Evolutionary conservation across 148 eudicot genomes (phyloP).

Genomic region (Fagopyrum tataricum): DNA sequence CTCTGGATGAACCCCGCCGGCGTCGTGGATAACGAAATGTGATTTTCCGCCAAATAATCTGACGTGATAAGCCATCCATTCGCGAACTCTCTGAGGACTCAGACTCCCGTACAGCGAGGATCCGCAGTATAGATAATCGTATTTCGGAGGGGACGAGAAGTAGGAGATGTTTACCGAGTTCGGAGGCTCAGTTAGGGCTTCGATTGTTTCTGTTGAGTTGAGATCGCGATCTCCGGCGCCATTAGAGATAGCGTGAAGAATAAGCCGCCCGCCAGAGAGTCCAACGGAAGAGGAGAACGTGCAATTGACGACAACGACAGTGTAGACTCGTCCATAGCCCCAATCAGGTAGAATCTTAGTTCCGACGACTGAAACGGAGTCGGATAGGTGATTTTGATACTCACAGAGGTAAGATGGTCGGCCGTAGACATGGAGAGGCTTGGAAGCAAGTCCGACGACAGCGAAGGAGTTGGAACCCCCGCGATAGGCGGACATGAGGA

Average conservation of each 20-base stretch:
- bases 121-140: constrained; percentile 71
- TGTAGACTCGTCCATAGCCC: constrained; percentile 83
- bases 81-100: constrained; percentile 62
- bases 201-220: constrained; percentile 35
- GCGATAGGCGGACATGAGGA: constrained; percentile 74
- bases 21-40: constrained; percentile 69
- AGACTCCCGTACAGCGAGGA: constrained; percentile 55
- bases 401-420: constrained; percentile 46
- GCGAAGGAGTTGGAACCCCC: constrained; percentile 65
- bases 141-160: constrained; percentile 34
- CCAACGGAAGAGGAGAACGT: constrained; percentile 41
- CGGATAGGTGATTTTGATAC: constrained; percentile 21
- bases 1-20: constrained; percentile 58
- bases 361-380: constrained; percentile 16
- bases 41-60: constrained; percentile 50
- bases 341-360: constrained; percentile 59
- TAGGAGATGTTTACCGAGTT: constrained; percentile 10
- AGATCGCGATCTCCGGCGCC: constrained; percentile 32
- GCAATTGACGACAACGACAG: constrained; percentile 63
- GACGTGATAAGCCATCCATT: constrained; percentile 72
- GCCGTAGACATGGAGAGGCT: constrained; percentile 51
- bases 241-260: constrained; percentile 36
- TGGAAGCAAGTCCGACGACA: constrained; percentile 47
- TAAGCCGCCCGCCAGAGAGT: constrained; percentile 32
- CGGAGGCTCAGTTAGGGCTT: constrained; percentile 38